Conservation (phyloP, 306 rosid genomes). For the Casuarina equisetifolia region DNA sequence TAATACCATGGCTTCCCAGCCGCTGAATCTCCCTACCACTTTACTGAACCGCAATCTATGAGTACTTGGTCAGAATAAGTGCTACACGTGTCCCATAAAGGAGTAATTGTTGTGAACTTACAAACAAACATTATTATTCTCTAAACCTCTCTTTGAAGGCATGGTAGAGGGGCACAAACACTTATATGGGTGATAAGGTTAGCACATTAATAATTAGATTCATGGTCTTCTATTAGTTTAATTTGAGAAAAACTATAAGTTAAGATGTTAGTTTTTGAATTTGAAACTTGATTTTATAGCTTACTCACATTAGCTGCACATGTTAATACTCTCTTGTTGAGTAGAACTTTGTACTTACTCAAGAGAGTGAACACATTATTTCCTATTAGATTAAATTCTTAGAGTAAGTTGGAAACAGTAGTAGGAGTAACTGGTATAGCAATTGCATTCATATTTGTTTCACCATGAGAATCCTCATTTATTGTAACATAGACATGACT, state of each 20-base stretch:
- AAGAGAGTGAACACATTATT: too few species aligned
- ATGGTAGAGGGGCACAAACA: background rate
- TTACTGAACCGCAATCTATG: background rate
- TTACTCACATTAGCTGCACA: too few species aligned
- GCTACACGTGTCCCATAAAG: background rate
- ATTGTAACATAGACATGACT: background rate
- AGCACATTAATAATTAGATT: too few species aligned
- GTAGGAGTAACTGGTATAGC: background rate
- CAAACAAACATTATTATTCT: background rate
- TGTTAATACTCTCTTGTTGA: too few species aligned
- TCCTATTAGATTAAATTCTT: too few species aligned
- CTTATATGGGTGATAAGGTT: background rate
- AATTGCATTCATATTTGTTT: background rate
- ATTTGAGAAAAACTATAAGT: too few species aligned
- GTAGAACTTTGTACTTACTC: too few species aligned
- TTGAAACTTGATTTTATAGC: too few species aligned
- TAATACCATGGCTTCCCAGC: background rate
- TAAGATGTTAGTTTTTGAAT: too few species aligned
- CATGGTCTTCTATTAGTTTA: too few species aligned
- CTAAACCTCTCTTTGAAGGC: background rate
- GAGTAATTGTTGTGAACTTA: background rate
- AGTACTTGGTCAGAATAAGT: background rate
- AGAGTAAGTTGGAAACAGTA: too few species aligned
- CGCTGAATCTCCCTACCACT: background rate
- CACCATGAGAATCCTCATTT: background rate